Evolutionary conservation across 2,329 filamentous ascomycete species (phyloP), one percentile per base, ranked within the genome.

Genomic region (Periconia sp.): DNA sequence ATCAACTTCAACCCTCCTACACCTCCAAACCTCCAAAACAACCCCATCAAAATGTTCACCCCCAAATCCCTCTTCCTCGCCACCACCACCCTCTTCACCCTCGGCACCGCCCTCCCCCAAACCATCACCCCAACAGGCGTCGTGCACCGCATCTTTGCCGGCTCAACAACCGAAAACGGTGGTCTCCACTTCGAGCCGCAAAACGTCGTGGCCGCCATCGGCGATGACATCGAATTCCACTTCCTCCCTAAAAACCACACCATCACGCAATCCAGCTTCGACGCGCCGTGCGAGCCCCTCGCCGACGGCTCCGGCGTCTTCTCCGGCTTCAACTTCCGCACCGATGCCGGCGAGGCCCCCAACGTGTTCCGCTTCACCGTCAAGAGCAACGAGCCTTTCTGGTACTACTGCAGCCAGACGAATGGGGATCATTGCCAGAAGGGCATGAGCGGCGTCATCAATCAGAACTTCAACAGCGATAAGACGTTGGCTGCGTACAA

Each of bases 391-490:
- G 85, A 81, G 30, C 89, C 90, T n/a, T 79, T 92, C 62, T 93
- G 90, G 89, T 76, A 89, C 57, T 92, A 88, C 79, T 92, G 89
- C 76, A 83, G 82, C 23, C 86, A 91, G 74, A 84, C 73, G 35
- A 82, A 78, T 59, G 65, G 62, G 0, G 55, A 63, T 10, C 90
- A 93, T 76, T 93, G 90, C 74, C 82, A 91, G 74, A 77, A 69
- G 46, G 88, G 88, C 50, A 91, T 91, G 87, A 79, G 80, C 50
- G 86, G 88, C 77, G 87, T 90, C 15, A 85, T 91, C 67, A 91
- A 92, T 74, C 65, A 68, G 63, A 60, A 68, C 50, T 68, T 71
- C 46, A 50, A 61, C 31, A 41, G 47, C 2, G 54, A 58, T 2
- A 68, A 68, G 53, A 70, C 67, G 8, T 54, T 73, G 5, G 56